phyloP scores from a whole-genome alignment of 176 grass and related monocot species.

The Chloris gayana region DNA sequence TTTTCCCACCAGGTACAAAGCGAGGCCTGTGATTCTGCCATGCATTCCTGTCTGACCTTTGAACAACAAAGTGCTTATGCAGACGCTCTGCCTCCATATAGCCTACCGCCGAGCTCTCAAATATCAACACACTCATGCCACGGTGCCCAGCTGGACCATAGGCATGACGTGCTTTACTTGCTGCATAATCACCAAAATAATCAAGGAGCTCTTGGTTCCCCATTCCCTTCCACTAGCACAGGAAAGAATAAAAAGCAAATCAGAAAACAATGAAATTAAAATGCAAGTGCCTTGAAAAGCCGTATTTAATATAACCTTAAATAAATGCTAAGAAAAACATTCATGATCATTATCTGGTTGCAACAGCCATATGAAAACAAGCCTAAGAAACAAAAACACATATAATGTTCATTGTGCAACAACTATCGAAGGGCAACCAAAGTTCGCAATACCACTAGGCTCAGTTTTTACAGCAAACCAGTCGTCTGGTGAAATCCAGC shows the following conservation, averaged over 20 bases:
- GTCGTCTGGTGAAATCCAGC: too few species aligned
- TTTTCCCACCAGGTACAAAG: slow-evolving; percentile 74
- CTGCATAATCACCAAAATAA: slow-evolving; percentile 73
- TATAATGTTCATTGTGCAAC: neutral
- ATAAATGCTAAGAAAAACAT: slow-evolving; percentile 9
- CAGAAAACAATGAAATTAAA: slow-evolving; percentile 15
- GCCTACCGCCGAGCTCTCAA: slow-evolving; percentile 75
- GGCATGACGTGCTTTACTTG: slow-evolving; percentile 77
- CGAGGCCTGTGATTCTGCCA: slow-evolving; percentile 49
- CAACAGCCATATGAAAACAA: slow-evolving; percentile 13
- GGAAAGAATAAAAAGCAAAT: slow-evolving; percentile 34
- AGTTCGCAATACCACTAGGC: too few species aligned
- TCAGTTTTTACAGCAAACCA: too few species aligned
- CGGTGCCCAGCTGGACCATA: slow-evolving; percentile 88
- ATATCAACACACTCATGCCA: slow-evolving; percentile 85
- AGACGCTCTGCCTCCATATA: slow-evolving; percentile 83
- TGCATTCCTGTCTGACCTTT: slow-evolving; percentile 66
- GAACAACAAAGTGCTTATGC: slow-evolving; percentile 66
- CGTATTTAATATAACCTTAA: neutral
- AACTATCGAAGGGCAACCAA: neutral
- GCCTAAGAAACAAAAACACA: neutral
- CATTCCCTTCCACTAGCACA: slow-evolving; percentile 77
- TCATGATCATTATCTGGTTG: neutral
- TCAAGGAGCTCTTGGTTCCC: slow-evolving; percentile 87
- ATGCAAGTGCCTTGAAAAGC: neutral